These are phyloP conservation scores for Carex parvula DNA, from an alignment of 176 grass and related monocot genomes.

Conservation along the genomic window DNA sequence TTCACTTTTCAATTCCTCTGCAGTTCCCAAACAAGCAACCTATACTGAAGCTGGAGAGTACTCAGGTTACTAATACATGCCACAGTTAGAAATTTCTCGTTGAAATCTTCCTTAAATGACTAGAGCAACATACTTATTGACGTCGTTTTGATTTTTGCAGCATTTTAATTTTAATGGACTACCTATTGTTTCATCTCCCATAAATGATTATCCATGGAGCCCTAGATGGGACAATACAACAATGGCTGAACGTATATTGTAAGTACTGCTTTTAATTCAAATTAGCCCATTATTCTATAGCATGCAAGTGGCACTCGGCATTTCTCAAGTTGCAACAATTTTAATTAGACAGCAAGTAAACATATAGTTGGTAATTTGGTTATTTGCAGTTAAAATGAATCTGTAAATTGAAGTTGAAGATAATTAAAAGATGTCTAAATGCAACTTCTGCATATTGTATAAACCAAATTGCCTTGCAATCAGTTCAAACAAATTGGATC, in stretches of 20 bases:
- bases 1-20: constrained; percentile 84
- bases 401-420: neutral
- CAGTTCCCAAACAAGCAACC: constrained; percentile 88
- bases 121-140: constrained; percentile 4
- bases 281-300: neutral
- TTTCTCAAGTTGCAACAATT: neutral
- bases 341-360: neutral
- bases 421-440: neutral
- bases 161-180: constrained; percentile 61
- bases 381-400: neutral
- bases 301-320: neutral
- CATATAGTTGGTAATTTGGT: neutral
- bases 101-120: neutral
- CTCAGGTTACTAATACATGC: constrained; percentile 49
- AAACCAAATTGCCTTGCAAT: neutral
- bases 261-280: constrained; percentile 30
- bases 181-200: constrained; percentile 52
- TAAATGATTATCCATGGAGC: constrained; percentile 95
- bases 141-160: constrained; percentile 27
- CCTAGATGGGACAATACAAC: constrained; percentile 66
- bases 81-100: neutral
- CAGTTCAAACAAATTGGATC: neutral
- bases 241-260: constrained; percentile 90
- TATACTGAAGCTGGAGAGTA: constrained; percentile 61
- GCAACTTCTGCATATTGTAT: neutral